Percentiles rank a stretch among this genome's conserved stretches.
phyloP scores from a whole-genome alignment of 2,329 filamentous ascomycete species.

The Aspergillus intermedius region DNA sequence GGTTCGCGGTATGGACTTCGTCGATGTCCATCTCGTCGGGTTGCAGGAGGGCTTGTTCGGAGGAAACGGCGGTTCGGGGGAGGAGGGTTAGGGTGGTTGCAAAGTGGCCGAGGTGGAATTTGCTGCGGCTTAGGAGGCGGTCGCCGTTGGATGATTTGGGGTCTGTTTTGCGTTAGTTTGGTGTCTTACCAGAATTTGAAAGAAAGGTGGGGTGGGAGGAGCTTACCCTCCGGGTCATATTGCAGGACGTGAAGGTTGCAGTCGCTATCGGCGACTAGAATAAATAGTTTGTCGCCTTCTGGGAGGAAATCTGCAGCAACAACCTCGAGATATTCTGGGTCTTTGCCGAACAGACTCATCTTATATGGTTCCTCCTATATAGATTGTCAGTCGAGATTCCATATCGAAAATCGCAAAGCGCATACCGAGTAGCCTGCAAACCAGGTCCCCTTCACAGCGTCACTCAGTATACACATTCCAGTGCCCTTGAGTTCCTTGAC shows the following conservation, averaged over 20 bases:
- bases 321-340: constrained; percentile 68
- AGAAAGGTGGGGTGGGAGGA: not conserved
- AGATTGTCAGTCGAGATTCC: constrained; percentile 3
- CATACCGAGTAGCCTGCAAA: constrained; percentile 80
- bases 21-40: constrained; percentile 36
- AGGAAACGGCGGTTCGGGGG: constrained; percentile 54
- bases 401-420: not conserved
- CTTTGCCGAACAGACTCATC: constrained; percentile 88
- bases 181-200: not conserved
- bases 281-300: constrained; percentile 71
- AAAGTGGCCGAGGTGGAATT: constrained; percentile 79
- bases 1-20: constrained; percentile 22
- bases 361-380: constrained; percentile 81
- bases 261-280: constrained; percentile 76
- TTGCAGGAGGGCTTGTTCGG: constrained; percentile 28
- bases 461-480: constrained; percentile 78
- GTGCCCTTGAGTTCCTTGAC: constrained; percentile 76
- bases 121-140: constrained; percentile 75
- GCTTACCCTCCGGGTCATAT: constrained; percentile 88
- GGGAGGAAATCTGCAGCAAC: constrained; percentile 82
- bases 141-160: constrained; percentile 88
- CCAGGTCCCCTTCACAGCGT: constrained; percentile 91
- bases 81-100: constrained; percentile 70
- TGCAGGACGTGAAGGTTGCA: constrained; percentile 83
- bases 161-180: constrained; percentile 47